Conservation (phyloP, 345 rosid species). For the Eucalyptus cloeziana region DNA sequence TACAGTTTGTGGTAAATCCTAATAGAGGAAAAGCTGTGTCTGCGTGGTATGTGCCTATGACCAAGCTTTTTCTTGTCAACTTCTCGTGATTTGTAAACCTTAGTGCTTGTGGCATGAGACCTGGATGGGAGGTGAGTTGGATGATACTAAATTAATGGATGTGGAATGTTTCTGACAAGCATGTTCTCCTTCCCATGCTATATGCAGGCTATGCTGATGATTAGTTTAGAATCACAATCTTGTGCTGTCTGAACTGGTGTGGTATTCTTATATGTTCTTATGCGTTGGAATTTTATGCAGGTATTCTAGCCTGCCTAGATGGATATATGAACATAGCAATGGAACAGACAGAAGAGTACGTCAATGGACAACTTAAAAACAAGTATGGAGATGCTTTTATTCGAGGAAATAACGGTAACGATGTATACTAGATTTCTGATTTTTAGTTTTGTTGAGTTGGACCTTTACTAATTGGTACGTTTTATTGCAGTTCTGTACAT, state of each 20-base stretch:
- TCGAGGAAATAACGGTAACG: constrained; percentile 84
- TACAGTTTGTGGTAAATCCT: background rate
- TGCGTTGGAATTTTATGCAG: background rate
- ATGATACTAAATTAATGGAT: too few relatives aligned
- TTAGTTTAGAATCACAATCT: background rate
- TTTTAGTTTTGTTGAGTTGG: too few relatives aligned
- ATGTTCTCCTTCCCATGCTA: too few relatives aligned
- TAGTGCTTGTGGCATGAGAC: too few relatives aligned
- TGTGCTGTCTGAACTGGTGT: background rate
- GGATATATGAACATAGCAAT: constrained; percentile 63
- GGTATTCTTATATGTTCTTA: background rate
- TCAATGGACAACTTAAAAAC: constrained; percentile 88
- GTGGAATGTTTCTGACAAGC: too few relatives aligned
- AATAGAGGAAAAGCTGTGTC: background rate
- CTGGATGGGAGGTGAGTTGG: too few relatives aligned
- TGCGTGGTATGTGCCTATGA: background rate
- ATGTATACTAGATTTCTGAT: background rate
- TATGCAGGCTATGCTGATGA: background rate
- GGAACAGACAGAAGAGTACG: constrained; percentile 95
- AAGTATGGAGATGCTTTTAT: constrained; percentile 96
- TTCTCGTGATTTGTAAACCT: too few relatives aligned
- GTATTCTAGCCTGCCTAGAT: background rate
- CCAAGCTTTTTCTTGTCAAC: too few relatives aligned
- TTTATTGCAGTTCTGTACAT: too few relatives aligned
- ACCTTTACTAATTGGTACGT: too few relatives aligned